Conservation (phyloP, 2,329 filamentous ascomycete genomes). For the Cordyceps militaris region DNA sequence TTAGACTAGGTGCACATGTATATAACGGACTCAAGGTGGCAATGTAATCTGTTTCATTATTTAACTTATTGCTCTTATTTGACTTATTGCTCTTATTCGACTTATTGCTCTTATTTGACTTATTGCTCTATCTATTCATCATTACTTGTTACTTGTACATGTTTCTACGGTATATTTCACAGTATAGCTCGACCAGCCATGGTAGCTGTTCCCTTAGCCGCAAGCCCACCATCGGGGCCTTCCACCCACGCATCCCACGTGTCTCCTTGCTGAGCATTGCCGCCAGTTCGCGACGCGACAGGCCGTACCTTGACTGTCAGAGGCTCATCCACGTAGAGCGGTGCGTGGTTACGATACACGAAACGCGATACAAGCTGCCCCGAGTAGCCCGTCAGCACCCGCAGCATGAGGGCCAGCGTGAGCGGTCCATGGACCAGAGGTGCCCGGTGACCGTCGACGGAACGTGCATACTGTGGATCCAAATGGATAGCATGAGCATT, state of each 20-base stretch:
- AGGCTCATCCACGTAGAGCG: conserved; percentile 67
- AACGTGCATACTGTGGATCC: conserved; percentile 61
- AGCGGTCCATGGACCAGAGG: conserved; percentile 85
- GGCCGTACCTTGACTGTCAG: conserved; percentile 62
- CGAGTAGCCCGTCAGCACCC: conserved; percentile 40
- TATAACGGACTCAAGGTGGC: not conserved
- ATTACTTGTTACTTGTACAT: too few species aligned
- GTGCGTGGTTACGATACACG: conserved; percentile 74
- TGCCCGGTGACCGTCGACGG: conserved; percentile 66
- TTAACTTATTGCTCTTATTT: too few species aligned
- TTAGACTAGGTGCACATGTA: not conserved
- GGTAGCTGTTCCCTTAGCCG: conserved; percentile 50
- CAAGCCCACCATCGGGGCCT: conserved; percentile 51
- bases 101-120: too few species aligned
- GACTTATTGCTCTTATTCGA: too few species aligned
- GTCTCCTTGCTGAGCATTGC: conserved; percentile 24
- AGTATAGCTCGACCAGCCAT: conserved; percentile 13
- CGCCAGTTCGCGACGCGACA: conserved; percentile 21
- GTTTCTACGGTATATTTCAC: not conserved
- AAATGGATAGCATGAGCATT: conserved; percentile 92
- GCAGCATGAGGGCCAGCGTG: conserved; percentile 68
- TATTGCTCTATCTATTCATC: too few species aligned
- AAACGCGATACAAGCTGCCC: conserved; percentile 44
- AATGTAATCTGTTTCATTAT: not conserved
- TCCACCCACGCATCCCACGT: conserved; percentile 60